These are phyloP conservation scores for Rhypophila decipiens DNA, from an alignment of 495 filamentous ascomycete species.

Conservation along the genomic window DNA sequence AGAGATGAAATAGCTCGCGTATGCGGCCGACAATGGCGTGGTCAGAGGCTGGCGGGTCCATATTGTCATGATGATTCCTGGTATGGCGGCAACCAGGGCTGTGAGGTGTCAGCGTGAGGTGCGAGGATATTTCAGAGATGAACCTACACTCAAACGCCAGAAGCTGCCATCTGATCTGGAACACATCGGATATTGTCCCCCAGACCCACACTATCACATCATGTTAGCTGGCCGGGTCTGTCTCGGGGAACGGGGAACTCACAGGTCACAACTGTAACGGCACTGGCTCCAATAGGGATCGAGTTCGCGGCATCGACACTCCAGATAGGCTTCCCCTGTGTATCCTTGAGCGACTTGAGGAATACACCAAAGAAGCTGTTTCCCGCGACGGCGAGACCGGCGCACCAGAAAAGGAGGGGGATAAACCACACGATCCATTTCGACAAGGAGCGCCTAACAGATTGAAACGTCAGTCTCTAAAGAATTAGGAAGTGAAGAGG, in stretches of 20 bases:
- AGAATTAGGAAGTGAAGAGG: not conserved
- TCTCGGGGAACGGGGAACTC: not conserved
- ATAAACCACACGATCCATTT: conserved; percentile 33
- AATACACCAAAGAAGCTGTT: conserved; percentile 35
- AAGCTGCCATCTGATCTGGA: conserved; percentile 30
- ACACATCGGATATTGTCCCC: conserved; percentile 31
- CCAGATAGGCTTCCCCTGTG: conserved; percentile 29
- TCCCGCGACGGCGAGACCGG: conserved; percentile 29
- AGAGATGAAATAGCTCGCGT: conserved; percentile 33
- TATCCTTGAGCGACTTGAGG: conserved; percentile 26
- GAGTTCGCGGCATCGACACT: conserved; percentile 28
- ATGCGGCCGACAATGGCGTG: conserved; percentile 28
- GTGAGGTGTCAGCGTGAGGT: not conserved
- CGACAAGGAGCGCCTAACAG: conserved; percentile 21
- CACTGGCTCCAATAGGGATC: conserved; percentile 31
- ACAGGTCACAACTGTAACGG: conserved; percentile 32
- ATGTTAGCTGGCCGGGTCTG: not conserved
- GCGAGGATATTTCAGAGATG: not conserved
- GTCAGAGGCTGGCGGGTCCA: conserved; percentile 28
- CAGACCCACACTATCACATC: conserved; percentile 29
- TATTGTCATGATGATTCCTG: conserved; percentile 31
- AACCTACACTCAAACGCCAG: conserved; percentile 28
- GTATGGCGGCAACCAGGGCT: conserved; percentile 29
- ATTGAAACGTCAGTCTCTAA: not conserved
- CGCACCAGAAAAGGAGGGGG: conserved; percentile 26